Base-by-base conservation (phyloP, 768 basidiomycete species). In the Tephrocybe sp. region DNA sequence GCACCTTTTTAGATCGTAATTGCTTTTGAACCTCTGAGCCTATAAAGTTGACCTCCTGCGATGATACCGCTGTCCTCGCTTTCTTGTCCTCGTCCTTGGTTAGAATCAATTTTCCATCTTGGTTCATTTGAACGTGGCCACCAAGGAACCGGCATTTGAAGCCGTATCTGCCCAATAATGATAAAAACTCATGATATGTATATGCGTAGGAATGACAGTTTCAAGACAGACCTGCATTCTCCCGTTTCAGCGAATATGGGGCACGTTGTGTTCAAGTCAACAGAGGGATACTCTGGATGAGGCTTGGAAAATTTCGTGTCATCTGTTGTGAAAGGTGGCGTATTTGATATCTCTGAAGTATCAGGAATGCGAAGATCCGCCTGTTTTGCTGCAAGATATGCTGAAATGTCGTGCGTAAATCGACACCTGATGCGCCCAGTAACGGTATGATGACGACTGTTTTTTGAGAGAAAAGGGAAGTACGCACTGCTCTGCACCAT, bases 91-190 rank as follows among this genome's bases (percentile, higher is more conserved):
- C 79, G 57, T 92, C 82, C 5, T 69, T 69, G 0, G 76, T 52
- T 1, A 87, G 60, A 21, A 65, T 64, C 13, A 80, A 57, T 2
- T 66, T 54, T 1, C 80, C 83, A 12, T 71, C 67, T 13, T 74
- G 74, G 26, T 76, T 71, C 28, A 69, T 67, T 15, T 62, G 68
- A 9, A 87, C 69, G 65, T 99, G 96, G 3, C 80, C 85, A 11
- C 87, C 86, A 5, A 97, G 78, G 68, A 89, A 97, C 2, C 97
- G 83, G 64, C 97, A 99, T 65, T 93, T 92, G 66, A 89, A 85
- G 9, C 94, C 97, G 58, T 80, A 83, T 44, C 76, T 79, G 49
- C 18, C n/a, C n/a, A n/a, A n/a, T n/a, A n/a, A n/a, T n/a, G n/a
- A n/a, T n/a, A n/a, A n/a, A n/a, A n/a, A n/a, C n/a, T n/a, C n/a